Evolutionary conservation across 1,284 basidiomycete species (phyloP), one percentile per base, ranked within the genome.

Genomic region (Fomitopsis palustris): DNA sequence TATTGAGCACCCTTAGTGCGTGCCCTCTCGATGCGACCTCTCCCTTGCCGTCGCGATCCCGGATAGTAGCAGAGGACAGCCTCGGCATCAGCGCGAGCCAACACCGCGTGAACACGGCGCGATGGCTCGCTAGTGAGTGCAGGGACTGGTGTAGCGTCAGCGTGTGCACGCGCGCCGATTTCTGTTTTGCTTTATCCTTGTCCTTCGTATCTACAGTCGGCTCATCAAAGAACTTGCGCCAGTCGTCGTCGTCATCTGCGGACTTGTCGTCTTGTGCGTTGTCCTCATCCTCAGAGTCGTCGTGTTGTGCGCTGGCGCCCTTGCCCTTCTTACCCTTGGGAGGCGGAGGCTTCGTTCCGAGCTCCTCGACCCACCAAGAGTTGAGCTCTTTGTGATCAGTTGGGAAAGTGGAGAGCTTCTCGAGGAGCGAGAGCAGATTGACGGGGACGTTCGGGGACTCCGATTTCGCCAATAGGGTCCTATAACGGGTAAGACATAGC

Each of bases 321-420:
- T 58, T 58, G 31, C 67, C 37, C 25, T 54, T 42, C 53, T 29
- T 39, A 17, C 25, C n/a, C 53, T 75, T 85, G 61, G 77, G 69
- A 63, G 83, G 84, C 0, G 81, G 74, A 4, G 87, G 89, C 54
- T 85, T 83, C 2, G 74, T 66, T 1, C 85, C 81, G 49, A 98
- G 79, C 56, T 91, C 85, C 19, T 86, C 75, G 4, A 97, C 83
- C 86, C 93, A 95, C 84, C 95, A 98, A 0, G 85, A 73, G 73
- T 94, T 94, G 56, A 98, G 74, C 69, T 96, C 93, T 1, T 81
- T 77, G 16, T 81, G 70, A 33, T 85, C 77, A 1, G 88, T 90
- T 0, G 97, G 96, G 73, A 98, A 93, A 5, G 91, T 93, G 29
- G 80, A 85, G 33, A 98, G 77, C 16, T 81, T 82, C 66, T 95